Conservation (phyloP, 2,329 filamentous ascomycete species). For the Diplodia corticola region DNA sequence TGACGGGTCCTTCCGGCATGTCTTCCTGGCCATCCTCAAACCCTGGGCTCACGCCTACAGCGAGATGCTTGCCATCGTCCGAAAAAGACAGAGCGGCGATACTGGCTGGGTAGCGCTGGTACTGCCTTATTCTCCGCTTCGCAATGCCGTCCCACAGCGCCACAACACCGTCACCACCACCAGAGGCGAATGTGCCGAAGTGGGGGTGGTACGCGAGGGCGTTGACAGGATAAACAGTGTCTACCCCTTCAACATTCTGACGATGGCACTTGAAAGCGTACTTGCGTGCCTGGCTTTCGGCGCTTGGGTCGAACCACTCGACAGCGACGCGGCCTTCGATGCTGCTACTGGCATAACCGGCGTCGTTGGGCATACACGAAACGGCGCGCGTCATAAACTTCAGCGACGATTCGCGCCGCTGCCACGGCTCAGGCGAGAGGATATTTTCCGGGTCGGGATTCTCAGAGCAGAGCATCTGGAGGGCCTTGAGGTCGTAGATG, state of each 20-base stretch:
- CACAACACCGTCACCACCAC: constrained; percentile 88
- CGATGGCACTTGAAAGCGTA: constrained; percentile 99
- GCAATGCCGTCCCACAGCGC: constrained; percentile 89
- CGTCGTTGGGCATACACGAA: constrained; percentile 94
- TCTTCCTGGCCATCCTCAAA: constrained; percentile 88
- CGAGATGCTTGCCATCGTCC: constrained; percentile 72
- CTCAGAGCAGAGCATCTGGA: constrained; percentile 59
- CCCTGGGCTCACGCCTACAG: constrained; percentile 78
- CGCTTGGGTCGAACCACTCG: constrained; percentile 93
- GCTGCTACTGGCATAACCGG: constrained; percentile 85
- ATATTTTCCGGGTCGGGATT: constrained; percentile 43
- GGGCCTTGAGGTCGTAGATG: constrained; percentile 83
- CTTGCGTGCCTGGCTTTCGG: constrained; percentile 85
- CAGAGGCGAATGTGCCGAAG: constrained; percentile 81
- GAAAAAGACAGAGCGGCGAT: constrained; percentile 78
- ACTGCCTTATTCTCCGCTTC: constrained; percentile 86
- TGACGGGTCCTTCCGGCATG: constrained; percentile 68
- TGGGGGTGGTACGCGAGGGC: constrained; percentile 84
- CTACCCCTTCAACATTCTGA: constrained; percentile 68
- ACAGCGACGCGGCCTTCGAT: constrained; percentile 96
- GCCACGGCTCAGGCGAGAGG: constrained; percentile 74
- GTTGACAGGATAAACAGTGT: constrained; percentile 90
- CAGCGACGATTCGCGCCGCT: constrained; percentile 87
- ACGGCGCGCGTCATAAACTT: constrained; percentile 95
- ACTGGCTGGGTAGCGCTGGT: constrained; percentile 78